Evolutionary conservation across 2,329 filamentous ascomycete species (phyloP).

Genomic region (Nectriaceae sp.): DNA sequence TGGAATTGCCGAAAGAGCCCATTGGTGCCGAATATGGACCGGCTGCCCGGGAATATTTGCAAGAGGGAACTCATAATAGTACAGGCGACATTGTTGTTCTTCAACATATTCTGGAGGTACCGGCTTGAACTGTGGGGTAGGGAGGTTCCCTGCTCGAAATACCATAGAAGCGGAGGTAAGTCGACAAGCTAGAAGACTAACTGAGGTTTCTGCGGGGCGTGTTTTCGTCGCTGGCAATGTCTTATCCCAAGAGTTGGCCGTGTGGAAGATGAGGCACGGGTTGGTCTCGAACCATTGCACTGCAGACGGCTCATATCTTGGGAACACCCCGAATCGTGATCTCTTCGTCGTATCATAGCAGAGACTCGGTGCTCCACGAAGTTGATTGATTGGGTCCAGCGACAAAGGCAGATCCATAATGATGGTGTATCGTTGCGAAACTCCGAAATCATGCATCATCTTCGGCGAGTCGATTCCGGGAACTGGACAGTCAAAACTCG

Average conservation of each 20-base stretch:
- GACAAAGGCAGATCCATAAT: constrained; percentile 71
- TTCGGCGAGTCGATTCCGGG: constrained; percentile 64
- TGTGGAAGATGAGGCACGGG: constrained; percentile 71
- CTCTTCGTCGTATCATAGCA: constrained; percentile 58
- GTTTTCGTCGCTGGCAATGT: not conserved
- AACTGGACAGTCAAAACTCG: constrained; percentile 41
- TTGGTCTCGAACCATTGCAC: constrained; percentile 70
- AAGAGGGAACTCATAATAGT: constrained; percentile 66
- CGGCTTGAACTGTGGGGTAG: not conserved
- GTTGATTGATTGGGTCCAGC: constrained; percentile 60
- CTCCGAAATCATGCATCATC: constrained; percentile 79
- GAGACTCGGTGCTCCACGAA: constrained; percentile 35
- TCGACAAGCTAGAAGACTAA: constrained; percentile 68
- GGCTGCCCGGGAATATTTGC: not conserved
- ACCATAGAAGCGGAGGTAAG: constrained; percentile 66
- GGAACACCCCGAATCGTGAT: constrained; percentile 69
- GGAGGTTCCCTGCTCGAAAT: constrained; percentile 65
- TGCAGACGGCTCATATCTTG: constrained; percentile 56
- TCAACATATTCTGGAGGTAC: constrained; percentile 39
- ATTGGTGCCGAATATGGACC: constrained; percentile 58
- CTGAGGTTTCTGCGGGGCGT: constrained; percentile 19
- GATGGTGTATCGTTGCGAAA: constrained; percentile 61
- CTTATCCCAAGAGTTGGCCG: constrained; percentile 68
- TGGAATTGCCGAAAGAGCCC: constrained; percentile 63
- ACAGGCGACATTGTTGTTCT: constrained; percentile 68